These are phyloP conservation scores for Tarenaya hassleriana DNA, from an alignment of 345 rosid species.

Conservation along the genomic window DNA sequence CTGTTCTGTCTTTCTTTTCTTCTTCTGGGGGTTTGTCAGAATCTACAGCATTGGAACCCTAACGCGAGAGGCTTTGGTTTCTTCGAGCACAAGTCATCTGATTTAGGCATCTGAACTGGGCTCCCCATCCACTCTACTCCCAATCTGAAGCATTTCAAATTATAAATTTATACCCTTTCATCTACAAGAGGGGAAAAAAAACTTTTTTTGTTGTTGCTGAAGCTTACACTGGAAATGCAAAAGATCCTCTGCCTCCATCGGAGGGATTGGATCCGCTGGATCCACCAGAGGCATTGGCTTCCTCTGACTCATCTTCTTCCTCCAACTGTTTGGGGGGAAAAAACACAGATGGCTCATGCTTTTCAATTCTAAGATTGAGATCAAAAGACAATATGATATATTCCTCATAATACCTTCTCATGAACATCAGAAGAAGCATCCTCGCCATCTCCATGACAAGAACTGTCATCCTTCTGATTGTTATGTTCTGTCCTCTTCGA, in stretches of 20 bases:
- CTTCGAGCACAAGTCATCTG: constrained; percentile 40
- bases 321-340: constrained; percentile 17
- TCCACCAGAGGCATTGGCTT: constrained; percentile 25
- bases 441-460: constrained; percentile 20
- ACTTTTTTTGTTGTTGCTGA: not conserved
- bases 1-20: no score
- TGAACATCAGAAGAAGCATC: constrained; percentile 22
- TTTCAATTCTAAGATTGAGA: no score
- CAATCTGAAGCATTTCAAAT: constrained; percentile 38
- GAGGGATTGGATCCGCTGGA: constrained; percentile 49
- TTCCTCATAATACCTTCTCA: constrained; percentile 19
- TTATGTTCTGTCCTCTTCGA: constrained; percentile 11
- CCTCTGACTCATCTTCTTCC: constrained; percentile 26
- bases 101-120: constrained; percentile 66
- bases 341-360: no score
- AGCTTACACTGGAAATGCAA: constrained; percentile 70
- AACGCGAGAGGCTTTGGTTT: constrained; percentile 36
- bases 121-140: constrained; percentile 66
- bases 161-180: not conserved
- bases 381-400: not conserved
- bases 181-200: not conserved
- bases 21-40: constrained; percentile 4
- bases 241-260: constrained; percentile 52
- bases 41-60: constrained; percentile 56
- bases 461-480: not conserved